Evolutionary conservation across 805 yeast genomes (phyloP).

Genomic region (Yarrowia osloensis): DNA sequence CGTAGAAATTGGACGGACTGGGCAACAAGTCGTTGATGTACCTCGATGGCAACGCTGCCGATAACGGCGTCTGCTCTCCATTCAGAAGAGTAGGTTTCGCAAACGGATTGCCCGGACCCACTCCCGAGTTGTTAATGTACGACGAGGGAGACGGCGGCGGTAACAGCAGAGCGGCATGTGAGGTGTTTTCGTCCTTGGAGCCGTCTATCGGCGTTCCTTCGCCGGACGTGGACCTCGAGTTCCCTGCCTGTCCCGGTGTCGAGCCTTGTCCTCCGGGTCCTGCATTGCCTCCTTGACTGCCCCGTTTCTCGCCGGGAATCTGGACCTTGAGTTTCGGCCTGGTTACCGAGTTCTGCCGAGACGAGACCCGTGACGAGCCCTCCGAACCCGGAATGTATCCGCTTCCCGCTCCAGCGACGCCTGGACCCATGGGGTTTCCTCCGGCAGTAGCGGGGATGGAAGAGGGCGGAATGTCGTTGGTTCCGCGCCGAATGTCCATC

Average conservation of each 20-base stretch:
- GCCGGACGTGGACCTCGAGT: slow-evolving; percentile 1
- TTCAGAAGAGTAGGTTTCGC: slow-evolving; percentile 39
- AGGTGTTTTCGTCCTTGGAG: background rate
- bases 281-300: slow-evolving; percentile 10
- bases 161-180: slow-evolving; percentile 36
- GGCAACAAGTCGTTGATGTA: slow-evolving; percentile 74
- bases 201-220: slow-evolving; percentile 20
- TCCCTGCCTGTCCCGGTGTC: slow-evolving; percentile 26
- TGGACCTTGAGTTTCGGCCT: slow-evolving; percentile 32
- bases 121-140: slow-evolving; percentile 37
- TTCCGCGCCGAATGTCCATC: slow-evolving; percentile 15
- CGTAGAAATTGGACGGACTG: slow-evolving; percentile 76
- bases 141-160: slow-evolving; percentile 45
- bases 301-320: slow-evolving; percentile 31
- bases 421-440: slow-evolving; percentile 8
- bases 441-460: background rate
- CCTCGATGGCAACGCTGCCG: slow-evolving; percentile 68
- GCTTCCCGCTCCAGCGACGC: slow-evolving; percentile 31
- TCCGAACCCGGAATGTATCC: slow-evolving; percentile 32
- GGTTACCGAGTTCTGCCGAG: slow-evolving; percentile 32
- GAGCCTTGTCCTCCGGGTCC: slow-evolving; percentile 29
- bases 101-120: slow-evolving; percentile 44
- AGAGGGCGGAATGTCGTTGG: slow-evolving; percentile 27
- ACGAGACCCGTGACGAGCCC: slow-evolving; percentile 31
- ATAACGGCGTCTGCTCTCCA: slow-evolving; percentile 70